phyloP scores from a whole-genome alignment of 495 filamentous ascomycete species.

The Penicillium salamii region DNA sequence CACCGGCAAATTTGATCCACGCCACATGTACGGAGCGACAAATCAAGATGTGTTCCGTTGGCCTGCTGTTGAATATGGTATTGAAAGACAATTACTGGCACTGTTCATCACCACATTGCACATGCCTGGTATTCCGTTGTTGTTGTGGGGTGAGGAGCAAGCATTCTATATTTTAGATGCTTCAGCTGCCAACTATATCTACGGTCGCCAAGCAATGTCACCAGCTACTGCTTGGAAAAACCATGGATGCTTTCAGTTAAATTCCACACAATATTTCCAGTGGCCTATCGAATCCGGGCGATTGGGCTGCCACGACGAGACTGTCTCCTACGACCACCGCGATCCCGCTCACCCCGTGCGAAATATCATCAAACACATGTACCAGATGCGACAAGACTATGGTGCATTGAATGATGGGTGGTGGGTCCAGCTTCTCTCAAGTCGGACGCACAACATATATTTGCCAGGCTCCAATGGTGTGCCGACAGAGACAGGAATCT shows the following conservation, averaged over 20 bases:
- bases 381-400: slow-evolving; percentile 55
- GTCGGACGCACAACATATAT: slow-evolving; percentile 50
- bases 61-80: slow-evolving; percentile 63
- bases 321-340: slow-evolving; percentile 62
- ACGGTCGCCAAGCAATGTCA: slow-evolving; percentile 65
- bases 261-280: slow-evolving; percentile 54
- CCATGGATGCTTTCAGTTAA: slow-evolving; percentile 64
- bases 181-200: slow-evolving; percentile 67
- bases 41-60: slow-evolving; percentile 78
- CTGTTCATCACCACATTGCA: slow-evolving; percentile 63
- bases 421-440: slow-evolving; percentile 57
- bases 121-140: slow-evolving; percentile 63
- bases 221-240: slow-evolving; percentile 65
- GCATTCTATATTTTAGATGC: slow-evolving; percentile 66
- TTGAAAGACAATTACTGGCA: slow-evolving; percentile 59
- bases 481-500: slow-evolving; percentile 64
- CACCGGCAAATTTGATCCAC: slow-evolving; percentile 65
- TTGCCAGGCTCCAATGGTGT: slow-evolving; percentile 53
- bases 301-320: slow-evolving; percentile 57
- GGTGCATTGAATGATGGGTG: slow-evolving; percentile 66
- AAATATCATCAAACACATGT: slow-evolving; percentile 68
- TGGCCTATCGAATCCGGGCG: slow-evolving; percentile 57
- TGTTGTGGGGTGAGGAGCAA: slow-evolving; percentile 72
- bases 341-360: slow-evolving; percentile 66
- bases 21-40: slow-evolving; percentile 67